Percentiles rank a stretch among this genome's conserved stretches.
Evolutionary conservation across 257 asterid genomes (phyloP).

Genomic region (Solanum arcanum): DNA sequence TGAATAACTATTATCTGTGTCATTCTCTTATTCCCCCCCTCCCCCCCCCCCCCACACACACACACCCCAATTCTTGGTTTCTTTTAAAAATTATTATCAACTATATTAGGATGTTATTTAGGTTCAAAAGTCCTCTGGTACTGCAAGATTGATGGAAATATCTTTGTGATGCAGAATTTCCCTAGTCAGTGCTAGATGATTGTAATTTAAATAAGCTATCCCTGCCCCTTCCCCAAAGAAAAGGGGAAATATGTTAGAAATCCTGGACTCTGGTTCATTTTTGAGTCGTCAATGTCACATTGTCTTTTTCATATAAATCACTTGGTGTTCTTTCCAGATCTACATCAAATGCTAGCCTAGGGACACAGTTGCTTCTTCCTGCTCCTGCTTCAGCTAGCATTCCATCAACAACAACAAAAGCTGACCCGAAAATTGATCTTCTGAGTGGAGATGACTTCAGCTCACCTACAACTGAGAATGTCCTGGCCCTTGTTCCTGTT

Average conservation of each 20-base stretch:
- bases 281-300: neutral
- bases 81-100: neutral
- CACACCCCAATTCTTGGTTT: neutral
- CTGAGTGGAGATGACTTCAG: conserved; percentile 92
- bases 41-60: neutral
- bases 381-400: conserved; percentile 51
- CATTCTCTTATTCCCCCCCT: neutral
- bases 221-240: neutral
- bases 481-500: conserved; percentile 81
- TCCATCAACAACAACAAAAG: conserved; percentile 30
- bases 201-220: neutral
- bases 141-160: neutral
- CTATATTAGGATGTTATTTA: neutral
- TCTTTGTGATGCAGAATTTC: neutral
- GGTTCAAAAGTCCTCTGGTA: neutral
- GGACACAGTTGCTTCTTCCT: conserved; percentile 46
- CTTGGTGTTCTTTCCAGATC: conserved; percentile 32
- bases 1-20: conserved; percentile 16
- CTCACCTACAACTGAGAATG: conserved; percentile 34
- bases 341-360: conserved; percentile 45
- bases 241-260: neutral
- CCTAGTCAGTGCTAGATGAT: neutral
- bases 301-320: neutral
- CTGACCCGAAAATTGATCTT: conserved; percentile 68
- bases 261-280: neutral